Evolutionary conservation across 2,329 filamentous ascomycete species (phyloP).

Genomic region (Diaporthe caulivora): DNA sequence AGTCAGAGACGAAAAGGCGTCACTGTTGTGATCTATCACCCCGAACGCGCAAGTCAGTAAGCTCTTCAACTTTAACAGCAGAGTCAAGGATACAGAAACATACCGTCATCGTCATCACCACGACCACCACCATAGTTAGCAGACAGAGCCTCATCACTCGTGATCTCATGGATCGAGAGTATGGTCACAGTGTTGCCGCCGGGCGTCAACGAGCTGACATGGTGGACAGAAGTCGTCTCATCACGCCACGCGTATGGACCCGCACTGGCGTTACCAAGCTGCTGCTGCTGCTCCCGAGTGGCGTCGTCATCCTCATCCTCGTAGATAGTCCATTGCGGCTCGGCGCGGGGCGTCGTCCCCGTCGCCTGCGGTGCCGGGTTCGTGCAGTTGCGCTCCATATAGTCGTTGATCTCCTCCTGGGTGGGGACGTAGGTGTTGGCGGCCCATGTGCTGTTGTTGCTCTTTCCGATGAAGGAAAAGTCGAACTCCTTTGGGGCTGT

Average conservation of each 20-base stretch:
- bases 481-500: conserved; percentile 21
- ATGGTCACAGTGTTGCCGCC: conserved; percentile 33
- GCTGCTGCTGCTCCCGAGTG: not conserved
- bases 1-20: conserved; percentile 20
- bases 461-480: conserved; percentile 27
- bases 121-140: not conserved
- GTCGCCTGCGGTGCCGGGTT: not conserved
- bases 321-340: conserved; percentile 34
- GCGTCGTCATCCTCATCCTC: conserved; percentile 32
- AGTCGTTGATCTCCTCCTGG: conserved; percentile 16
- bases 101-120: conserved; percentile 24
- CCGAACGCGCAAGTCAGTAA: not conserved
- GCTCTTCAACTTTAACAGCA: not conserved
- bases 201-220: not conserved
- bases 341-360: not conserved
- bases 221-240: conserved; percentile 36
- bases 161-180: conserved; percentile 37
- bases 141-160: conserved; percentile 28
- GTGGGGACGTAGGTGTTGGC: conserved; percentile 18
- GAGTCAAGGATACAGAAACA: not conserved
- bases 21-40: conserved; percentile 7
- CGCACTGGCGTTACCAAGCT: not conserved
- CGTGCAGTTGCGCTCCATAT: not conserved
- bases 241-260: conserved; percentile 24
- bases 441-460: conserved; percentile 6